Evolutionary conservation across 768 basidiomycete species (phyloP).

Genomic region (Boletellus ananas): DNA sequence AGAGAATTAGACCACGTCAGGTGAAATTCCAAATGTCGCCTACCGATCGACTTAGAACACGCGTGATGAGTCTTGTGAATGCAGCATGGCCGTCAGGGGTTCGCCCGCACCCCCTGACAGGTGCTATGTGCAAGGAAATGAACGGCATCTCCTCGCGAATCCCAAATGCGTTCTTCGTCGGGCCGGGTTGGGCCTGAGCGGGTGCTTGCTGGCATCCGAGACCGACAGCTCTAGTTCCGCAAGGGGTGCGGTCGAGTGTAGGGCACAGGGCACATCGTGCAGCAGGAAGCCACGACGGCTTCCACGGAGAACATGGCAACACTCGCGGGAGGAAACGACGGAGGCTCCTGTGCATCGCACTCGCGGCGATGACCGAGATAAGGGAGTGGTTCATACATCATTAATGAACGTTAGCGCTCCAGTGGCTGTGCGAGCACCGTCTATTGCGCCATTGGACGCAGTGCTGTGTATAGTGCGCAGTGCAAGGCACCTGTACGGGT

Average conservation of each 20-base stretch:
- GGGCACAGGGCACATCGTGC: background rate
- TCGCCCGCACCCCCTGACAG: conserved; percentile 5
- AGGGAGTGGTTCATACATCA: conserved; percentile 10
- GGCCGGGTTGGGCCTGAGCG: conserved; percentile 9
- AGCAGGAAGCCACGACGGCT: background rate
- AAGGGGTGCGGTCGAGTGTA: background rate
- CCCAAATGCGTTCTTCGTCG: conserved; percentile 11
- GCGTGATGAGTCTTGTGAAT: conserved; percentile 20
- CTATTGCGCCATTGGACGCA: conserved; percentile 10
- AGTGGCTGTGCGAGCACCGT: conserved; percentile 14
- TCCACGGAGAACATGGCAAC: conserved; percentile 1
- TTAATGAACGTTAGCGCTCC: background rate
- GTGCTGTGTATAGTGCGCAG: conserved; percentile 3
- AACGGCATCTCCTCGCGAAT: conserved; percentile 24
- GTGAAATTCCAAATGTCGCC: background rate
- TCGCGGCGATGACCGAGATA: conserved; percentile 22
- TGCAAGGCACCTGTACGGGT: background rate
- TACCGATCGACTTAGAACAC: conserved; percentile 12
- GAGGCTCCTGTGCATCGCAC: background rate
- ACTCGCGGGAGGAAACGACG: conserved; percentile 19
- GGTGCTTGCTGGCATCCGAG: background rate
- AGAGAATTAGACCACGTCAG: background rate
- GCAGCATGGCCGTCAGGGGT: conserved; percentile 25
- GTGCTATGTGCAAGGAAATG: conserved; percentile 15
- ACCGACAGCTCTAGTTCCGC: background rate